A percentile compares a stretch with the other conserved stretches of the same genome.
Evolutionary conservation across 1,139 yeast genomes (phyloP).

Genomic region (Nadsonia starkeyi-henricii): DNA sequence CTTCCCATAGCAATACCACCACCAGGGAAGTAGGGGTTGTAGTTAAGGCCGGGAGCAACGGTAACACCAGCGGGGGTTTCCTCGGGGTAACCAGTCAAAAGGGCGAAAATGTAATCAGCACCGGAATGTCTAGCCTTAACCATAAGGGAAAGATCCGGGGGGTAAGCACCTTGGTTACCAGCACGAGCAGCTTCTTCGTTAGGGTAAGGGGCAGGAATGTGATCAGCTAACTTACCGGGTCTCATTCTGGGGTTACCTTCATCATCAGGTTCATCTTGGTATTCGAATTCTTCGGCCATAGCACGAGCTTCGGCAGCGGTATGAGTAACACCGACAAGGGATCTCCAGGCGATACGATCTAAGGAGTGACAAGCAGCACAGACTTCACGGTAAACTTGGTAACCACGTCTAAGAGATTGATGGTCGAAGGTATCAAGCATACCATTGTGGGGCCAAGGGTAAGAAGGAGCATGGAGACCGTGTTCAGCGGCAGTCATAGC

Average conservation of each 20-base stretch:
- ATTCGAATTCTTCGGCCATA: conserved; percentile 93
- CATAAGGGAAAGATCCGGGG: conserved; percentile 94
- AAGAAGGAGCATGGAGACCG: conserved; percentile 92
- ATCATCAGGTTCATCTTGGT: conserved; percentile 98
- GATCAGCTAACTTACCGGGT: conserved; percentile 95
- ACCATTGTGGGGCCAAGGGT: conserved; percentile 84
- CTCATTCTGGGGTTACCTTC: conserved; percentile 98
- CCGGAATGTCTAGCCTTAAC: conserved; percentile 99
- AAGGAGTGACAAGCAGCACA: conserved; percentile 98
- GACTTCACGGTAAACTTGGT: conserved; percentile 96
- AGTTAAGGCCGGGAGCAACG: conserved; percentile 87
- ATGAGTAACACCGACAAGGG: conserved; percentile 93
- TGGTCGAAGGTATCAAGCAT: conserved; percentile 91
- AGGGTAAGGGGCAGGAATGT: conserved; percentile 88
- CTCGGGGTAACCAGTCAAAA: conserved; percentile 97
- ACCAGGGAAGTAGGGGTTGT: conserved; percentile 99
- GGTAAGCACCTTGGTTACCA: conserved; percentile 97
- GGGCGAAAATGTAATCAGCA: conserved; percentile 83
- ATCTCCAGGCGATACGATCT: conserved; percentile 97
- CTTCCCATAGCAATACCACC: conserved; percentile 99
- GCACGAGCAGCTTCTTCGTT: conserved; percentile 99
- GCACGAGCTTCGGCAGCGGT: conserved; percentile 81
- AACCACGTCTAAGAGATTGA: conserved; percentile 95
- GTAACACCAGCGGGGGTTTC: conserved; percentile 97
- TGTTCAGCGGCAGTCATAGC: conserved; percentile 99